Evolutionary conservation across 1,284 basidiomycete species (phyloP), one percentile per base, ranked within the genome.

Genomic region (Cryptococcus maquisensis): DNA sequence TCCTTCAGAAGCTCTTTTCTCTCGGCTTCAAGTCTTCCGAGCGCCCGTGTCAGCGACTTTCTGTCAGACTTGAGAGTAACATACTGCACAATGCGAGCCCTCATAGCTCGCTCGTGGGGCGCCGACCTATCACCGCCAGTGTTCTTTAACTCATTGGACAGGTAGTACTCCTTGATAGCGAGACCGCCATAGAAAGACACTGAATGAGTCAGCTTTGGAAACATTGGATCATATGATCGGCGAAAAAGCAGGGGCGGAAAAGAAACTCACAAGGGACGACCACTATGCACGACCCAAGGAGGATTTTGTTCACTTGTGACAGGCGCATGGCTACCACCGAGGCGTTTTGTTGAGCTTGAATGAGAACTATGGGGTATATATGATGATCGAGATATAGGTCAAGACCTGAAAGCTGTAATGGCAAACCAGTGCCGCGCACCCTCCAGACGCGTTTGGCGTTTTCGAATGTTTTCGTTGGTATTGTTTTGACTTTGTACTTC

Each of bases 121-220:
- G 59, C 39, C 24, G 58, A 35, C 43, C 51, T 40, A 40, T 42
- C 46, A 13, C 52, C 53, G 0, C 51, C 55, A 28, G 60, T 44
- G 20, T 51, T 38, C 3, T 44, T 47, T n/a, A 65, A 45, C 51
- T 67, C 63, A n/a, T 57, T 58, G 9, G 59, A 61, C 51, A 67
- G 64, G 57, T 60, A 64, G 23, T 60, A 59, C 46, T 67, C 64
- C 51, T 67, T 69, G 52, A 69, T 56, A 1, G 61, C 62, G 7
- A 66, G 36, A 23, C 67, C 67, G 45, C 58, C 66, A 55, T 69
- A 69, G 57, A 67, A 60, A 4, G 66, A 67, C 2, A 66, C 67
- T 69, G 47, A 16, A 6, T 21, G 37, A 13, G 5, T 6, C 28
- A 32, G 28, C 28, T 32, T 38, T 8, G 9, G 44, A 3, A 4